A percentile compares a stretch with the other conserved stretches of the same genome.
Conservation (phyloP, 768 basidiomycete genomes). For the Mycena epipterygia region DNA sequence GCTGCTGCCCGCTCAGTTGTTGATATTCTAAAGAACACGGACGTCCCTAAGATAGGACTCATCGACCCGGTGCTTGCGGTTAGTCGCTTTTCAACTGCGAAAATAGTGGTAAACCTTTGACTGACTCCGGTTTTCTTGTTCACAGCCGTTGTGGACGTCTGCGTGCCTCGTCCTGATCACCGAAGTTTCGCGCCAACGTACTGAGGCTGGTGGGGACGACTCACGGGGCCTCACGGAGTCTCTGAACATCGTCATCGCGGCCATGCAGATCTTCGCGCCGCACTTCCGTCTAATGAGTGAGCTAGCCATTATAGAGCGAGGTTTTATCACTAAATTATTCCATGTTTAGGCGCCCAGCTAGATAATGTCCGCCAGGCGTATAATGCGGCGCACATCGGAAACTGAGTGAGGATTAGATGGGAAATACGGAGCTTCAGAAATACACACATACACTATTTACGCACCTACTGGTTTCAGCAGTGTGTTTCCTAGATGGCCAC, state of each 20-base stretch:
- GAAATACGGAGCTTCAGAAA: neutral
- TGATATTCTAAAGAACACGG: constrained; percentile 17
- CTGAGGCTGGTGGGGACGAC: neutral
- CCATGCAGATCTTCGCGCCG: constrained; percentile 19
- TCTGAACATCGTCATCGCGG: constrained; percentile 13
- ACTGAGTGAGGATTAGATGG: neutral
- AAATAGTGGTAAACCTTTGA: neutral
- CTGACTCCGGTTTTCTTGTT: neutral
- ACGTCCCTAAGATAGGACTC: constrained; percentile 18
- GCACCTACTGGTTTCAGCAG: neutral
- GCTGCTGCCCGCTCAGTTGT: constrained; percentile 24
- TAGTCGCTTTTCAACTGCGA: neutral
- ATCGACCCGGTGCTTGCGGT: constrained; percentile 34
- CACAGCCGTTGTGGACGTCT: constrained; percentile 22
- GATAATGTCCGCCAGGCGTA: constrained; percentile 13
- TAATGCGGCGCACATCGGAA: constrained; percentile 3
- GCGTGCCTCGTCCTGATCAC: constrained; percentile 7
- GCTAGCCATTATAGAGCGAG: too few relatives aligned
- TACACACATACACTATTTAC: neutral
- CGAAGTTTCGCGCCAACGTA: constrained; percentile 6
- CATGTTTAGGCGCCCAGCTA: constrained; percentile 4
- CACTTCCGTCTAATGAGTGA: constrained; percentile 18
- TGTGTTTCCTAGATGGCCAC: neutral
- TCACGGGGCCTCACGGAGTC: neutral
- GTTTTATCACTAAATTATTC: too few relatives aligned